Evolutionary conservation across 108 stramenopile genomes (phyloP).

Genomic region (Cyclotella atomus): DNA sequence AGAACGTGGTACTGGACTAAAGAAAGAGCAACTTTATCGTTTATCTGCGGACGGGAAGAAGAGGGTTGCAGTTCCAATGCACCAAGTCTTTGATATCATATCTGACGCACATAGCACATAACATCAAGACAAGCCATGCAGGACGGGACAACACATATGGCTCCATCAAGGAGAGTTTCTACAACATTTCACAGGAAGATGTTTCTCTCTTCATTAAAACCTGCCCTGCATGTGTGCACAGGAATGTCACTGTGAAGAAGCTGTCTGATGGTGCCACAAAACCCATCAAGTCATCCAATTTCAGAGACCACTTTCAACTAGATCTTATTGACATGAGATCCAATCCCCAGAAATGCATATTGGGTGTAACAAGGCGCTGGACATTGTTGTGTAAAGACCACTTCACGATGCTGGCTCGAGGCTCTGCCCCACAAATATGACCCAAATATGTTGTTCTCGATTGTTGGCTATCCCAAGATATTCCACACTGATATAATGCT

Average conservation of each 20-base stretch:
- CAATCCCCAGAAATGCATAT: not conserved
- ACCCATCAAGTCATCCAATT: not conserved
- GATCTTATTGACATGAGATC: slow-evolving; percentile 18
- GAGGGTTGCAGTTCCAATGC: too few relatives aligned
- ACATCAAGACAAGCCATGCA: not conserved
- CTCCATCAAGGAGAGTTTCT: not conserved
- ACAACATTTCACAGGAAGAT: not conserved
- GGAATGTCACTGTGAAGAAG: not conserved
- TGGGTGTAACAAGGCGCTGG: not conserved
- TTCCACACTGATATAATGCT: too few relatives aligned
- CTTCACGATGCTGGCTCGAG: not conserved
- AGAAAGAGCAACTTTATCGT: too few relatives aligned
- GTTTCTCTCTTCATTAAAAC: not conserved
- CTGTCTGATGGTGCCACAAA: not conserved
- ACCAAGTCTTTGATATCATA: not conserved
- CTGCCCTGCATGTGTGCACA: not conserved
- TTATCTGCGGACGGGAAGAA: too few relatives aligned
- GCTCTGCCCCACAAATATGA: not conserved
- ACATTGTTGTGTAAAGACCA: not conserved
- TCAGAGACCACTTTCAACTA: slow-evolving; percentile 7
- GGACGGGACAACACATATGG: not conserved
- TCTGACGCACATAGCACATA: not conserved
- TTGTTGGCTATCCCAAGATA: too few relatives aligned
- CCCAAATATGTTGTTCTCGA: not conserved
- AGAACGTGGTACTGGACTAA: too few relatives aligned